These are phyloP conservation scores for Aspergillus ustus DNA, from an alignment of 2,329 filamentous ascomycete genomes.

Conservation along the genomic window DNA sequence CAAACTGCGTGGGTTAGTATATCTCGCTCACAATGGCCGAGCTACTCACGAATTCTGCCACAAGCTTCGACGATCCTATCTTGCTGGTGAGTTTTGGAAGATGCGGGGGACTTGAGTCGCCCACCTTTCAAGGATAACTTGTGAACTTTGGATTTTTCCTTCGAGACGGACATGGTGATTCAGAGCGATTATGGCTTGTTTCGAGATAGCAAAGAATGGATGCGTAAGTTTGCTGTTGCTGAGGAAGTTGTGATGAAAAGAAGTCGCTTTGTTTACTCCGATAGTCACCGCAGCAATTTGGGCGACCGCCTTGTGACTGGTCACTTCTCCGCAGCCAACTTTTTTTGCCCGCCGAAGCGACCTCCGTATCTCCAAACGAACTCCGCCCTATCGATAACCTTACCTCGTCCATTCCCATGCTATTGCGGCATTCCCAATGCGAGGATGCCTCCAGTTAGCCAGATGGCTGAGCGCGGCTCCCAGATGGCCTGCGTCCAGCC, in stretches of 20 bases:
- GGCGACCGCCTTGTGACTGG: conserved; percentile 30
- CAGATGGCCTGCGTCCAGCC: conserved; percentile 36
- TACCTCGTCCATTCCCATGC: conserved; percentile 31
- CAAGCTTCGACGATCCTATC: conserved; percentile 75
- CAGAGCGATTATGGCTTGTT: not conserved
- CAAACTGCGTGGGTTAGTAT: conserved; percentile 60
- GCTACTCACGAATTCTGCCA: conserved; percentile 86
- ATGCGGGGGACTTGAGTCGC: not conserved
- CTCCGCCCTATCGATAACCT: not conserved
- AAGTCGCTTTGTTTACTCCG: conserved; percentile 41
- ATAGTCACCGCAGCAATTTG: conserved; percentile 44
- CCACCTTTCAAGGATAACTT: conserved; percentile 72
- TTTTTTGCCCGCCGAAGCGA: conserved; percentile 25
- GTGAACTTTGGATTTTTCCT: conserved; percentile 84
- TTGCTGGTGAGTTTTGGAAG: conserved; percentile 33
- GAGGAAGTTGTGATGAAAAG: conserved; percentile 10
- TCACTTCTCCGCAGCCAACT: conserved; percentile 40
- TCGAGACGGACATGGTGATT: conserved; percentile 51
- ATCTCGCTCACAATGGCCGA: not conserved
- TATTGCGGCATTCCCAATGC: conserved; percentile 47
- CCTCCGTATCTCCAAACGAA: not conserved
- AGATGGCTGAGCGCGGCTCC: conserved; percentile 51
- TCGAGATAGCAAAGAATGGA: conserved; percentile 4
- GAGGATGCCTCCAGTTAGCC: conserved; percentile 53
- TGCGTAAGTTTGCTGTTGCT: not conserved